Evolutionary conservation across 1,284 basidiomycete genomes (phyloP), one percentile per base, ranked within the genome.

Genomic region (Tilletia indica): DNA sequence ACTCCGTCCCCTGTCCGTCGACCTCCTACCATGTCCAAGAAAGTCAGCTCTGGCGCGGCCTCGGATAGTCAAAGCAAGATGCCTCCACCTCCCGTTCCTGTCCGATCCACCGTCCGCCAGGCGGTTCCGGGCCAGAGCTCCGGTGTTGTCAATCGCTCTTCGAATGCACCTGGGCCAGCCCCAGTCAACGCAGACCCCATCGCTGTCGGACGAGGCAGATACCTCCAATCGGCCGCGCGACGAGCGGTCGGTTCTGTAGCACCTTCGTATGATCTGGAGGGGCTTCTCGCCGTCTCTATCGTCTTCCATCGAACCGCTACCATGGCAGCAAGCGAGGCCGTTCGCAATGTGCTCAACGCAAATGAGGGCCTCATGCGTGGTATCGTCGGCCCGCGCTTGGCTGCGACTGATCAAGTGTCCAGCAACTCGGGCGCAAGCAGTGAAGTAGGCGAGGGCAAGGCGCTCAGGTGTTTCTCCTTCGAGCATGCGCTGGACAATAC

Each of bases 231-330:
- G 11, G 72, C 74, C 1, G 77, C 78, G 14, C 74, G 77, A 36
- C 63, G 63, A 58, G 76, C 77, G 47, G 79, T 83, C 1, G 71
- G 70, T 12, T 69, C 72, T 31, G 73, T 83, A 1, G 79, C 82
- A 1, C 73, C 77, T 5, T 81, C 81, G 21, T 83, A 83, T 72
- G 82, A 83, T 58, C 71, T 83, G 5, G 75, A 78, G 21, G 82
- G 80, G 12, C 79, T 83, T n/a, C 73, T 83, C 11, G 82, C 82
- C 3, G 77, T 79, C 5, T 78, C 80, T 14, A 76, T 83, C 64
- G 82, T 83, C 3, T 83, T 83, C 73, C 82, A 83, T 74, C 79
- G 82, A 21, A 83, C 82, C 8, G 82, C 82, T 31, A 83, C 82
- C 12, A 83, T 83, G 70, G 77, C 77, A 9, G 78, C 80, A 12